Conservation (phyloP, 768 basidiomycete genomes). For the Saitozyma podzolica region DNA sequence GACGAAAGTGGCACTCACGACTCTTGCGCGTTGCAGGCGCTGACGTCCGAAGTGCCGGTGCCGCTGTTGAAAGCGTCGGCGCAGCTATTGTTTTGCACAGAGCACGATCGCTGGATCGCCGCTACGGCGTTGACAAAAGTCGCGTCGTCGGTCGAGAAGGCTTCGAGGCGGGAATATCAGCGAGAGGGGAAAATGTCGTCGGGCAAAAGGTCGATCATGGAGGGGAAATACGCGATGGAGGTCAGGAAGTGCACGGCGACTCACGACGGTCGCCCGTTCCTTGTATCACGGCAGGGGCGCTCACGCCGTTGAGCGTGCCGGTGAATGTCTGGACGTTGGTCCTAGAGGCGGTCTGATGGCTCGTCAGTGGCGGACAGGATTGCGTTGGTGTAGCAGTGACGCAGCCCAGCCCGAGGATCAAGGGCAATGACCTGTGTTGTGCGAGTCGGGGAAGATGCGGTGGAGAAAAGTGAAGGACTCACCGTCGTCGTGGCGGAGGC, state of each 20-base stretch:
- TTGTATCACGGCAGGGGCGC: conserved; percentile 18
- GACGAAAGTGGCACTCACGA: conserved; percentile 3
- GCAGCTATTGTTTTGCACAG: conserved; percentile 61
- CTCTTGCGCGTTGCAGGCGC: conserved; percentile 26
- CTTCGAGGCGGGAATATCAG: conserved; percentile 38
- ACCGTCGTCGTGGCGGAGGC: neutral
- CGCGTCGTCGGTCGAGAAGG: conserved; percentile 58
- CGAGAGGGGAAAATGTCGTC: conserved; percentile 46
- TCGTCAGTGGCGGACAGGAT: no score
- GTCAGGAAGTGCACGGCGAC: conserved; percentile 2
- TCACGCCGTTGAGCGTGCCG: conserved; percentile 47
- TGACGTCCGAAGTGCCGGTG: conserved; percentile 18
- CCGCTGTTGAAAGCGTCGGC: conserved; percentile 29
- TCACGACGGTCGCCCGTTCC: conserved; percentile 18
- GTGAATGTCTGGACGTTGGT: conserved; percentile 61
- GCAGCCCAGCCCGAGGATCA: no score
- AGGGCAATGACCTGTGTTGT: no score
- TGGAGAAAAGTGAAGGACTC: no score
- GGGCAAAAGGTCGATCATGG: no score
- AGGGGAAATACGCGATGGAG: conserved; percentile 55
- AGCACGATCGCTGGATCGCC: conserved; percentile 63
- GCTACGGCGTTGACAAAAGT: conserved; percentile 60
- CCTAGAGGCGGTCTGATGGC: conserved; percentile 20
- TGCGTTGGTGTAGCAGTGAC: no score
- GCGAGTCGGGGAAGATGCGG: no score